Evolutionary conservation across 805 yeast species (phyloP), one percentile per base, ranked within the genome.

Genomic region (Starmera amethionina): DNA sequence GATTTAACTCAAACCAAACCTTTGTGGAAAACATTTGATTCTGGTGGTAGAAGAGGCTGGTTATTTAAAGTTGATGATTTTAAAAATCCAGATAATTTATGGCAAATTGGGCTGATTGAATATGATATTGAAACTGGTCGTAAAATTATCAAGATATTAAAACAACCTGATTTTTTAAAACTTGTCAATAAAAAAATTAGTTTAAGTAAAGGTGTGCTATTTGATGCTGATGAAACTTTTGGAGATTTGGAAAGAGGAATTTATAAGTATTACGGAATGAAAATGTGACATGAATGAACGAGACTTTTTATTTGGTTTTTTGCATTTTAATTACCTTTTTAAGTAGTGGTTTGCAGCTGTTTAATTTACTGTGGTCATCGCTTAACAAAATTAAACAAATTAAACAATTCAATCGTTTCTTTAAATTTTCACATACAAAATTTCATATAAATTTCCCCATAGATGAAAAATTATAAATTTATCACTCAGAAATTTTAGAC

Each of bases 11-110:
- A 40, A 13, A 50, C 38, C 39, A 60, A 40, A 39, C 47, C 34
- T 50, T 51, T 30, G 39, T 64, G 50, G 58, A 52, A 37, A 40
- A 55, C 45, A 44, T 60, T 15, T 59, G 70, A 40, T 46, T 68
- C 65, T 19, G 65, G 54, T 50, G 94, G 95, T 5, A 68, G 95
- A 45, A 68, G 96, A 45, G 79, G 85, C 11, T 87, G 96, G 95
- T 57, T 87, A 14, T 81, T 77, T 58, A 75, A 71, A 52, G 60
- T 65, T 14, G 65, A 63, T 39, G 52, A 49, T 4, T 49, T 42
- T 19, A 36, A 51, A 30, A 65, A 65, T 41, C 57, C 58, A 8
- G 68, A 56, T 19, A 63, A 64, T 46, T 44, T 59, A 2, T 52
- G 53, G 18, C 49, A 53, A 9, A 40, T 49, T 19, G 59, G 63